Evolutionary conservation across 1,284 basidiomycete species (phyloP).

Genomic region (Sphagnurus paluster): DNA sequence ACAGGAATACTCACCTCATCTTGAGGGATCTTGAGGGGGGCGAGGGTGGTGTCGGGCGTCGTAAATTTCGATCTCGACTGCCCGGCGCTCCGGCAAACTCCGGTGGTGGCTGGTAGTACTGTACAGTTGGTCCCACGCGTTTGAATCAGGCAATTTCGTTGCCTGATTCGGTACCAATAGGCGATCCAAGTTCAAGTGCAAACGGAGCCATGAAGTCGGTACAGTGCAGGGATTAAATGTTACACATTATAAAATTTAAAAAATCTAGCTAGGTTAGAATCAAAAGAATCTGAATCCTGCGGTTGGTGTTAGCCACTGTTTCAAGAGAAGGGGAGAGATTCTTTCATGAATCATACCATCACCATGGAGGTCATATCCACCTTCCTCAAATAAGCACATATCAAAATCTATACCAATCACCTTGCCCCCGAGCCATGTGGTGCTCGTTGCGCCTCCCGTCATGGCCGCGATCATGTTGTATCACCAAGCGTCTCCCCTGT

Average conservation of each 20-base stretch:
- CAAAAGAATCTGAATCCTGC: no score
- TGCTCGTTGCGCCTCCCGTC: neutral
- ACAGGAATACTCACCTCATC: slow-evolving; percentile 47
- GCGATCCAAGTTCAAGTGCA: no score
- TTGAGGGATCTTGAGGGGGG: slow-evolving; percentile 44
- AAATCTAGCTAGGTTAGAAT: no score
- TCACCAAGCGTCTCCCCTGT: slow-evolving; percentile 3
- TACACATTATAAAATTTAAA: no score
- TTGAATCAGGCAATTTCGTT: slow-evolving; percentile 16
- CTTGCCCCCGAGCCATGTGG: neutral
- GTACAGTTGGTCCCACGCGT: slow-evolving; percentile 30
- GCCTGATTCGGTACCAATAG: slow-evolving; percentile 9
- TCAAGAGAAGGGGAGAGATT: neutral
- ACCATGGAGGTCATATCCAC: neutral
- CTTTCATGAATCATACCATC: neutral
- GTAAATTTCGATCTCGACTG: slow-evolving; percentile 24
- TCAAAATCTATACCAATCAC: neutral
- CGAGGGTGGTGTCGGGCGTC: slow-evolving; percentile 30
- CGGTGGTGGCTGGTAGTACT: slow-evolving; percentile 39
- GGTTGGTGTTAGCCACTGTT: neutral
- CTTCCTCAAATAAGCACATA: neutral
- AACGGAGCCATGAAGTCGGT: no score
- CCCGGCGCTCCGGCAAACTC: slow-evolving; percentile 28
- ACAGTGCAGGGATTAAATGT: no score
- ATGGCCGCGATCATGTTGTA: slow-evolving; percentile 1